A percentile compares a stretch with the other conserved stretches of the same genome.
Evolutionary conservation across 2,329 filamentous ascomycete species (phyloP).

Genomic region (Beauveria pseudobassiana): DNA sequence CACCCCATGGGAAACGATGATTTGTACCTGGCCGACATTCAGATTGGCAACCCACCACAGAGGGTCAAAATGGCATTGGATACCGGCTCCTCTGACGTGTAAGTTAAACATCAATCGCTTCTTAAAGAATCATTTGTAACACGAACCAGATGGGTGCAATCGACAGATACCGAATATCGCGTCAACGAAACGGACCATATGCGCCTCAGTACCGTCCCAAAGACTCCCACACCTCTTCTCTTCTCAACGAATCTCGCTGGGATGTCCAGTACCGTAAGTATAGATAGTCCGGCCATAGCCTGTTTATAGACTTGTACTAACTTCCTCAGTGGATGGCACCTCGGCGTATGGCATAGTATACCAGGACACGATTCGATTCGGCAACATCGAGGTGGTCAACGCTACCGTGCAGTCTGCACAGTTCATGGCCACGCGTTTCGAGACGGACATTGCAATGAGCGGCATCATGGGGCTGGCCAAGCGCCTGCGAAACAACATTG

Average conservation of each 20-base stretch:
- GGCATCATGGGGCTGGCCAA: slow-evolving; percentile 48
- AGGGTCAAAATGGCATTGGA: slow-evolving; percentile 41
- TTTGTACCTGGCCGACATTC: slow-evolving; percentile 35
- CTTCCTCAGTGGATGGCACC: slow-evolving; percentile 33
- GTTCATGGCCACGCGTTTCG: slow-evolving; percentile 34
- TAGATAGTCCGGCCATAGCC: neutral
- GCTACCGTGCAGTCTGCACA: slow-evolving; percentile 43
- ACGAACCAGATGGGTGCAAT: slow-evolving; percentile 44
- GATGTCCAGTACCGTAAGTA: slow-evolving; percentile 40
- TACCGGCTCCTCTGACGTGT: slow-evolving; percentile 53
- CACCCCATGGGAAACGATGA: slow-evolving; percentile 32
- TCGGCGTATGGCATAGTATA: slow-evolving; percentile 41
- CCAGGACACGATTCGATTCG: slow-evolving; percentile 41
- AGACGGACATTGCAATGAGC: slow-evolving; percentile 34
- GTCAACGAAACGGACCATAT: slow-evolving; percentile 28
- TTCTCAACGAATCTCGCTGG: slow-evolving; percentile 39
- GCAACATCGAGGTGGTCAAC: slow-evolving; percentile 33
- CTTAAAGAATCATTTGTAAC: neutral
- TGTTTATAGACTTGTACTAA: neutral
- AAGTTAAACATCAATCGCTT: slow-evolving; percentile 32
- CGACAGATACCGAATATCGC: slow-evolving; percentile 36
- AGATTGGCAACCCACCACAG: slow-evolving; percentile 42
- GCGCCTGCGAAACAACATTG: slow-evolving; percentile 35
- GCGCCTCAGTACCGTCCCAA: slow-evolving; percentile 36
- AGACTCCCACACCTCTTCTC: slow-evolving; percentile 35